Evolutionary conservation across 2,329 filamentous ascomycete genomes (phyloP), one percentile per base, ranked within the genome.

Genomic region (Diatrype stigma): DNA sequence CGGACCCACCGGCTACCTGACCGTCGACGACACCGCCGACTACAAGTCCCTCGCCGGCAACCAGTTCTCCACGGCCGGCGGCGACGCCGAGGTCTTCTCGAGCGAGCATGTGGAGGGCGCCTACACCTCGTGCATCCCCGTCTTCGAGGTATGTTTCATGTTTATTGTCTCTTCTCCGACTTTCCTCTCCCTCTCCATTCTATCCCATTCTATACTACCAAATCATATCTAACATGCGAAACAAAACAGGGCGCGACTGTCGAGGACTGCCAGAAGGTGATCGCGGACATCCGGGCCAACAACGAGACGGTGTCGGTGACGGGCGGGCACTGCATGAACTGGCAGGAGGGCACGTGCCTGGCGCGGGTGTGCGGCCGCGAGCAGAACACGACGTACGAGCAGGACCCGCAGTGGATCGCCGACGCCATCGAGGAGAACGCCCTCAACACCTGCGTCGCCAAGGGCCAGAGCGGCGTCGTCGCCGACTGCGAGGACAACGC

Each of bases 321-420:
- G 1, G 37, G 46, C 4, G 54, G 56, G 7, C 51, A 52, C 38
- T 58, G 56, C 45, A n/a, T 58, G 21, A 56, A 56, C 38, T 56
- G 56, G 54, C 52, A 48, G 45, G 54, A 56, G 37, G 54, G 54
- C 12, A 40, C 46, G 12, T 55, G 56, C 35, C 44, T 51, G 1
- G 54, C 46, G 5, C 45, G 46, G 2, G 52, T 56, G 4, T 58
- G 54, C 45, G 52, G 47, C 28, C 49, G 54, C 16, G 69, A 72
- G 19, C 89, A 79, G 54, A 69, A 73, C 23, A 77, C 84, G 48
- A 76, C 86, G 5, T 93, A 90, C 64, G 82, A 79, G 2, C 84
- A 85, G 64, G 90, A 87, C 61, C 85, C 80, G 0, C 89, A 86
- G 67, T 90, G 87, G 86, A 89, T 90, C 67, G 51, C 50, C 6